These are phyloP conservation scores for Dactylellina drechsleri DNA, from an alignment of 2,329 filamentous ascomycete species.

Conservation along the genomic window DNA sequence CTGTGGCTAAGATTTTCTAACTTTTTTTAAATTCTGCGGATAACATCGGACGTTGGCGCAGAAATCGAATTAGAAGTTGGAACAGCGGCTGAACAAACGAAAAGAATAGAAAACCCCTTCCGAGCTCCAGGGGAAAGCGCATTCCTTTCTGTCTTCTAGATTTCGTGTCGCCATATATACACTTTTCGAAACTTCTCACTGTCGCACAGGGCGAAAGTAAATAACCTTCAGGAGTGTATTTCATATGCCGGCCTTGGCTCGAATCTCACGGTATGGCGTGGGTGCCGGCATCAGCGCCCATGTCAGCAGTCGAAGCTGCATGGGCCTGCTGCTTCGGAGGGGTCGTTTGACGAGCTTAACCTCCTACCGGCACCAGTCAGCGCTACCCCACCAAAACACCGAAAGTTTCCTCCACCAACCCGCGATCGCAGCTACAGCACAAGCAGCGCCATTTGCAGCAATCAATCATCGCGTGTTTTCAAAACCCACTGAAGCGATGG, in stretches of 20 bases:
- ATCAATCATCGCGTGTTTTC: constrained; percentile 63
- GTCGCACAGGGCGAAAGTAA: constrained; percentile 10
- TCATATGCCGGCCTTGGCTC: constrained; percentile 53
- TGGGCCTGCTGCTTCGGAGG: constrained; percentile 28
- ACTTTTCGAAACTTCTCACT: background rate
- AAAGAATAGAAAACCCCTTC: too few relatives aligned
- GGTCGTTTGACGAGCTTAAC: constrained; percentile 49
- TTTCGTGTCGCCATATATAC: too few relatives aligned
- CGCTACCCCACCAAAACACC: constrained; percentile 53
- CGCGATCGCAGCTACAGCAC: constrained; percentile 16
- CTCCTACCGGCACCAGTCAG: constrained; percentile 46
- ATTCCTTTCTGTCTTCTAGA: too few relatives aligned
- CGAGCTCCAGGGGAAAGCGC: too few relatives aligned
- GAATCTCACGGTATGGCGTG: constrained; percentile 52
- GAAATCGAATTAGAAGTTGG: constrained; percentile 7
- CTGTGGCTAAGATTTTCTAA: background rate
- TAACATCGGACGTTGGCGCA: constrained; percentile 27
- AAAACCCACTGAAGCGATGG: constrained; percentile 74
- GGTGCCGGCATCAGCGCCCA: constrained; percentile 23
- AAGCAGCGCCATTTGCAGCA: constrained; percentile 32
- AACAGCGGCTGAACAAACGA: constrained; percentile 8
- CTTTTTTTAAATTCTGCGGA: constrained; percentile 13
- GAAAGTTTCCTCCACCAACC: constrained; percentile 50
- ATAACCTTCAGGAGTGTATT: background rate
- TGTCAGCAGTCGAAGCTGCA: constrained; percentile 29